phyloP scores from a whole-genome alignment of 768 basidiomycete species.

The Amanita molliuscula region DNA sequence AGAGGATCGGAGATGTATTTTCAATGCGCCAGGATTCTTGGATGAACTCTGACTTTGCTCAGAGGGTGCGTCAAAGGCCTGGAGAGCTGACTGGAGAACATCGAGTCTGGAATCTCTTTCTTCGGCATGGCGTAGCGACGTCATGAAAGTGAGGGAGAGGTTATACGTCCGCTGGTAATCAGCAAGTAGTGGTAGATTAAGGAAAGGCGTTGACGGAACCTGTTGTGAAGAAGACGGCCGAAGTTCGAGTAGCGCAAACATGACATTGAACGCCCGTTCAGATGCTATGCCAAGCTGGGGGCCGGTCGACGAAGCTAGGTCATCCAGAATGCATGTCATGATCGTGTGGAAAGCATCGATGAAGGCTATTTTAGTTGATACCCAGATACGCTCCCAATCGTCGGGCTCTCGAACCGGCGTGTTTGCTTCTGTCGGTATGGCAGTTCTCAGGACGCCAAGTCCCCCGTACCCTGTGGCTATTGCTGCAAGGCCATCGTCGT shows the following conservation, averaged over 20 bases:
- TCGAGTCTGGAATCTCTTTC: constrained; percentile 53
- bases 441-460: constrained; percentile 15
- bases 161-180: constrained; percentile 68
- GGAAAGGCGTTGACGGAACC: constrained; percentile 37
- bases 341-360: constrained; percentile 62
- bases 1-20: constrained; percentile 52
- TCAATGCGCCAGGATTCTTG: constrained; percentile 47
- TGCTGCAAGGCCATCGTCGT: constrained; percentile 45
- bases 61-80: constrained; percentile 21
- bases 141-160: constrained; percentile 38
- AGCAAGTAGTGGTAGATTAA: constrained; percentile 54
- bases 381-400: constrained; percentile 64
- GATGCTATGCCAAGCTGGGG: constrained; percentile 31
- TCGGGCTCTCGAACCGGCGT: constrained; percentile 26
- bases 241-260: constrained; percentile 50
- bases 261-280: constrained; percentile 44
- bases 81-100: constrained; percentile 41
- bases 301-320: constrained; percentile 34
- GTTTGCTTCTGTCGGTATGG: background rate
- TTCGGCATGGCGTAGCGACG: constrained; percentile 29
- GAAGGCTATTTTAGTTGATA: constrained; percentile 63
- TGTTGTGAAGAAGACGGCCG: constrained; percentile 18
- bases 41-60: constrained; percentile 9
- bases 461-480: constrained; percentile 58
- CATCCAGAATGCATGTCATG: constrained; percentile 36